Evolutionary conservation across 2,329 filamentous ascomycete genomes (phyloP).

Genomic region (Tolypocladium nubicola): DNA sequence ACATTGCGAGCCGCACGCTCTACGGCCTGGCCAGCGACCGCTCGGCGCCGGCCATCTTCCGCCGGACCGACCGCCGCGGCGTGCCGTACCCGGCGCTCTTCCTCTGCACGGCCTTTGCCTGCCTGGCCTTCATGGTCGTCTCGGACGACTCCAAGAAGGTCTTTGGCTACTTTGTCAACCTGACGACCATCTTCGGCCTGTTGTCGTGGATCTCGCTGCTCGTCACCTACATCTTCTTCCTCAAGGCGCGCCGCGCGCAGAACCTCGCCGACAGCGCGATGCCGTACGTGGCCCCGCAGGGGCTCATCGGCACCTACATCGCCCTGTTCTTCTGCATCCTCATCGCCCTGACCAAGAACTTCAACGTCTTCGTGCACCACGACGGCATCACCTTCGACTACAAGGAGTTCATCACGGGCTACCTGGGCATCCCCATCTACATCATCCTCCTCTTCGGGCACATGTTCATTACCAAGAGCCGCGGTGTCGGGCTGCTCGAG

Average conservation of each 20-base stretch:
- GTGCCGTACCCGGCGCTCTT: conserved; percentile 59
- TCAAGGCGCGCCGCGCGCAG: conserved; percentile 51
- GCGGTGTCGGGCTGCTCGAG: conserved; percentile 43
- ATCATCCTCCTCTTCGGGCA: conserved; percentile 58
- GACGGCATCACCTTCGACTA: conserved; percentile 51
- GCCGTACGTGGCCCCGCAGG: conserved; percentile 60
- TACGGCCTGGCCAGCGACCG: conserved; percentile 64
- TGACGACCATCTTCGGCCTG: conserved; percentile 56
- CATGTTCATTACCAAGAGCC: conserved; percentile 45
- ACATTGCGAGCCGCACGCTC: conserved; percentile 63
- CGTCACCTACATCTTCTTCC: conserved; percentile 57
- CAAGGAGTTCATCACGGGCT: conserved; percentile 68
- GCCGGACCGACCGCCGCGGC: conserved; percentile 58
- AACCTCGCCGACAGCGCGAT: conserved; percentile 42
- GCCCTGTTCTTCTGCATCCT: conserved; percentile 61
- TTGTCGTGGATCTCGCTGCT: conserved; percentile 59
- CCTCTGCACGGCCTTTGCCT: conserved; percentile 48
- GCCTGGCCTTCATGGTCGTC: conserved; percentile 61
- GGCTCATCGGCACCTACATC: conserved; percentile 56
- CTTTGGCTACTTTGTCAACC: conserved; percentile 57
- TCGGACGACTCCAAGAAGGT: conserved; percentile 42
- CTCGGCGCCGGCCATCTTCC: conserved; percentile 62
- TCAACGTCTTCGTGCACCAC: conserved; percentile 53
- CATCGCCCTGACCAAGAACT: conserved; percentile 77
- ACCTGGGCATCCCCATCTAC: conserved; percentile 68